Evolutionary conservation across 345 rosid genomes (phyloP).

Genomic region (Citrus reticulata): DNA sequence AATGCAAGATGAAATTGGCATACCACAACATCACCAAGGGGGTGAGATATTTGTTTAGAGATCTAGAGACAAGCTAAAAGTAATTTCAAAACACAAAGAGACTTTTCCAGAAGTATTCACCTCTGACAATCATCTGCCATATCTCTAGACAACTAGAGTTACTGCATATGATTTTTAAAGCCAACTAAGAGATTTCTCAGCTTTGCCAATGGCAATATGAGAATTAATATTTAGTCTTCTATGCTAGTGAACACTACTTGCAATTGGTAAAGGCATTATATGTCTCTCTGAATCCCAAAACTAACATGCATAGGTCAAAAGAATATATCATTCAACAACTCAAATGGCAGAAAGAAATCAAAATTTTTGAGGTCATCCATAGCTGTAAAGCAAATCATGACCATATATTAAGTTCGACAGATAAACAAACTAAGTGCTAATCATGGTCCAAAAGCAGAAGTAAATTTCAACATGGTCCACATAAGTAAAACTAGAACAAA

Average conservation of each 20-base stretch:
- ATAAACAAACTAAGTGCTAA: background rate
- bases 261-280: background rate
- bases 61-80: background rate
- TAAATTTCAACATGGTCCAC: background rate
- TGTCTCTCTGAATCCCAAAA: background rate
- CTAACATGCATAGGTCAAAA: background rate
- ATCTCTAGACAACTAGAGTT: too few species aligned
- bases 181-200: background rate
- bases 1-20: background rate
- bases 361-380: background rate
- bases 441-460: background rate
- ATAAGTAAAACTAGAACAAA: conserved; percentile 1
- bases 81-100: background rate
- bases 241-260: background rate
- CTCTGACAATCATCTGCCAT: background rate
- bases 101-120: background rate
- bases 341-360: background rate
- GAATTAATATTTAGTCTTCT: too few species aligned
- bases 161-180: too few species aligned
- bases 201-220: too few species aligned
- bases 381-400: background rate
- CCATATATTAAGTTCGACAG: background rate
- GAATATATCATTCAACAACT: background rate
- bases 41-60: too few species aligned
- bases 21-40: too few species aligned